Evolutionary conservation across 768 basidiomycete species (phyloP).

Genomic region (Collybia mongolica): DNA sequence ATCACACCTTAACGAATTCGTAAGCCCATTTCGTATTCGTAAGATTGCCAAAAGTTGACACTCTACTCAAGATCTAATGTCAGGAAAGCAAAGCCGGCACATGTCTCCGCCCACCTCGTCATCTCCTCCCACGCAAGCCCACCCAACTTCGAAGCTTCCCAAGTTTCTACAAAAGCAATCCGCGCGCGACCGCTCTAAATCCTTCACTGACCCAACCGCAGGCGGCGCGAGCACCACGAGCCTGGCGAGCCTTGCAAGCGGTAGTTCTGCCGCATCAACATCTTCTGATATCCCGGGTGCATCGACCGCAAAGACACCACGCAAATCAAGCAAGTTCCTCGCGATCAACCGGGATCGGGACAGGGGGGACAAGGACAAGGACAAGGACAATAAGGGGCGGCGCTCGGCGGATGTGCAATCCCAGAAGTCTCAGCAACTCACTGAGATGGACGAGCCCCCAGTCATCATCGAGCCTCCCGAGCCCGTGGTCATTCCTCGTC

Average conservation of each 20-base stretch:
- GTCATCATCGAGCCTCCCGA: constrained; percentile 53
- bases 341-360: constrained; percentile 21
- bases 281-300: constrained; percentile 25
- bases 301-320: constrained; percentile 23
- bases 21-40: no score
- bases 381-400: constrained; percentile 28
- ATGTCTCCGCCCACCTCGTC: constrained; percentile 32
- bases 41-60: no score
- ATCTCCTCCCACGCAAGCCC: constrained; percentile 31
- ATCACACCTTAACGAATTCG: no score
- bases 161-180: constrained; percentile 67
- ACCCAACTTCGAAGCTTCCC: constrained; percentile 53
- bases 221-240: constrained; percentile 27
- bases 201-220: constrained; percentile 38
- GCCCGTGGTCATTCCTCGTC: constrained; percentile 50
- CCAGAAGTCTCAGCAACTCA: constrained; percentile 4
- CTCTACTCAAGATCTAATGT: constrained; percentile 30
- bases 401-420: constrained; percentile 8
- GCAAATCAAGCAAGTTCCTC: constrained; percentile 35
- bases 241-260: constrained; percentile 34
- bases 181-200: constrained; percentile 58
- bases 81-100: constrained; percentile 43
- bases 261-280: constrained; percentile 24
- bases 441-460: constrained; percentile 49
- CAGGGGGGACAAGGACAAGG: no score